Conservation (phyloP, 768 basidiomycete species). For the Tricholomella constricta region DNA sequence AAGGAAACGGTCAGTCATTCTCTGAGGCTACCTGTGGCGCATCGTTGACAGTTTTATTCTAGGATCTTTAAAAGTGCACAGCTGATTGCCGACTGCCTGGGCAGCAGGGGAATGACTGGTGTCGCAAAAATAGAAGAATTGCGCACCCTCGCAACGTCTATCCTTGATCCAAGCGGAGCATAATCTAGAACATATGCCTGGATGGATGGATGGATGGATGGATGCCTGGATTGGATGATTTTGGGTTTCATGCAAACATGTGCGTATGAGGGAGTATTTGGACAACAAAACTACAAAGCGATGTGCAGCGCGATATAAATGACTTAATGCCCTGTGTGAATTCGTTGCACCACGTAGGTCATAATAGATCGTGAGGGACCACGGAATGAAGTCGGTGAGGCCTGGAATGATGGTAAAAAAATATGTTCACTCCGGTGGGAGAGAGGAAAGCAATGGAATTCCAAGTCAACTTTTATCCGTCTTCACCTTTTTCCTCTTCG, state of each 20-base stretch:
- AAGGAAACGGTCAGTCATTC: slow-evolving; percentile 48
- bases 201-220: too few relatives aligned
- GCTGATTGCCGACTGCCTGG: slow-evolving; percentile 8
- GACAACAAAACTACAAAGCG: too few relatives aligned
- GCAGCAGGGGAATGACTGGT: not conserved
- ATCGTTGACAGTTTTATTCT: not conserved
- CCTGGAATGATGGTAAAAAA: not conserved
- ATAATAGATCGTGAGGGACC: too few relatives aligned
- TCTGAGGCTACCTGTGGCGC: not conserved
- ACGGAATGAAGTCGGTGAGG: too few relatives aligned
- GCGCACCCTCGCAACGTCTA: slow-evolving; percentile 9
- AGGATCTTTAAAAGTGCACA: slow-evolving; percentile 17
- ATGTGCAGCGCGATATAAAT: too few relatives aligned
- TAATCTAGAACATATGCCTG: slow-evolving; percentile 10
- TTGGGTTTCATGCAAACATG: too few relatives aligned
- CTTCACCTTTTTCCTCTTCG: slow-evolving; percentile 47
- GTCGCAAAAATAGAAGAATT: slow-evolving; percentile 10
- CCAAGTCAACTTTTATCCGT: slow-evolving; percentile 30
- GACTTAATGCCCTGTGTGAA: too few relatives aligned
- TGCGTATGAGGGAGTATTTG: too few relatives aligned
- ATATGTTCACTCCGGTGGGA: not conserved
- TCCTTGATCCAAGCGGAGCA: slow-evolving; percentile 7
- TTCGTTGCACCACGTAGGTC: too few relatives aligned
- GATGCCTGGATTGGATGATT: too few relatives aligned
- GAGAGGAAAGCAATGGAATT: not conserved